Percentiles rank a stretch among this genome's conserved stretches.
Conservation (phyloP, 495 filamentous ascomycete genomes). For the Hyaloscypha variabilis region DNA sequence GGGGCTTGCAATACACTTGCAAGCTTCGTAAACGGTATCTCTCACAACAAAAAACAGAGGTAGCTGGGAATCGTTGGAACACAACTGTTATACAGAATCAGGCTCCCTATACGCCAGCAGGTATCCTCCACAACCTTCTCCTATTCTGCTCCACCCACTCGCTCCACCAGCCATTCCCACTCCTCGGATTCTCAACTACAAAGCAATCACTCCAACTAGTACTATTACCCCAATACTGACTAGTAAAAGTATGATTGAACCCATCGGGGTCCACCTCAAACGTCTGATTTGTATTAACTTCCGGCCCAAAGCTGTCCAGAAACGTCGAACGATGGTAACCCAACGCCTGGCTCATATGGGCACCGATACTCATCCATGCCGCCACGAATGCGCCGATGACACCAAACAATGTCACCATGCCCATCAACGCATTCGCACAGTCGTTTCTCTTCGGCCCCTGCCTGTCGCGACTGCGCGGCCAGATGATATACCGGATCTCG, state of each 20-base stretch:
- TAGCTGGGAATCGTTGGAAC: too few species aligned
- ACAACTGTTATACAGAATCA: too few species aligned
- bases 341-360: conserved; percentile 2
- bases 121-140: not conserved
- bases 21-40: too few species aligned
- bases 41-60: too few species aligned
- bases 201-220: conserved; percentile 16
- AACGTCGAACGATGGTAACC: not conserved
- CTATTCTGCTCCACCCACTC: conserved; percentile 8
- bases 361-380: not conserved
- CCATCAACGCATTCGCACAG: not conserved
- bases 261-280: not conserved
- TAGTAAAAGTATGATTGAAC: not conserved
- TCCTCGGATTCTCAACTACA: not conserved
- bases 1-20: too few species aligned
- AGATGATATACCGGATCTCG: conserved; percentile 7
- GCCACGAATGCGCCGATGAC: conserved; percentile 1
- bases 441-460: not conserved
- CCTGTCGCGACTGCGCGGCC: not conserved
- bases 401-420: conserved; percentile 3
- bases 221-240: conserved; percentile 9
- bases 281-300: not conserved
- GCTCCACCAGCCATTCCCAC: conserved; percentile 1
- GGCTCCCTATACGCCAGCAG: conserved; percentile 6
- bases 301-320: conserved; percentile 11